Evolutionary conservation across 2,329 filamentous ascomycete genomes (phyloP), one percentile per base, ranked within the genome.

Genomic region (Rachicladosporium sp.): DNA sequence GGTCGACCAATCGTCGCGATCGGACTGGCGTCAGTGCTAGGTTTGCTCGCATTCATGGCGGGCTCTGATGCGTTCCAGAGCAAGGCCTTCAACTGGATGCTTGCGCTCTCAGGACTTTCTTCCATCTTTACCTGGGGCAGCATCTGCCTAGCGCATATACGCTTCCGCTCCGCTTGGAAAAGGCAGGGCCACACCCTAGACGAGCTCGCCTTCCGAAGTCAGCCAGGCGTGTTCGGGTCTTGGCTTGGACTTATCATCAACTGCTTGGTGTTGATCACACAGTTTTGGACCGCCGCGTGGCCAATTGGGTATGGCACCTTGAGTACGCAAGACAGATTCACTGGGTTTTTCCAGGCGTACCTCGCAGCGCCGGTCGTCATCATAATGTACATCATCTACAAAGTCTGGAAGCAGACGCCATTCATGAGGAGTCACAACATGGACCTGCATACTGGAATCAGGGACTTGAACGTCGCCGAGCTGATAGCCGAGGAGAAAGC

Each of bases 121-220:
- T 79, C 74, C 34, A 73, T 86, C 56, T 83, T 88, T 65, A 87
- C 81, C 4, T 88, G 83, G 83, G 76, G 71, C 40, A 82, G 82
- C 48, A 89, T 94, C 59, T 93, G 86, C 59, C 65, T 93, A n/a
- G 76, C 81, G 15, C 88, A 95, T 62, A 93, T 95, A 55, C 85
- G 87, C 40, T 95, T 95, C 73, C 84, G 88, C 27, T 40, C 43
- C 19, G 84, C 79, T n/a, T 93, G 86, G 85, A 69, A 67, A 33
- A 55, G 48, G 9, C 74, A 79, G 45, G 82, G 82, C 33, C 80
- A 80, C 50, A 68, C 64, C 2, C 55, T 79, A 3, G 74, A 80
- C 10, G 75, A 79, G 52, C 70, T 84, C 3, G 74, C 78, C 1
- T 84, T 78, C 64, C 60, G 61, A 6, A 84, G 48, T 10, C 61